Evolutionary conservation across 2,329 filamentous ascomycete species (phyloP).

Genomic region (Fusarium sp.): DNA sequence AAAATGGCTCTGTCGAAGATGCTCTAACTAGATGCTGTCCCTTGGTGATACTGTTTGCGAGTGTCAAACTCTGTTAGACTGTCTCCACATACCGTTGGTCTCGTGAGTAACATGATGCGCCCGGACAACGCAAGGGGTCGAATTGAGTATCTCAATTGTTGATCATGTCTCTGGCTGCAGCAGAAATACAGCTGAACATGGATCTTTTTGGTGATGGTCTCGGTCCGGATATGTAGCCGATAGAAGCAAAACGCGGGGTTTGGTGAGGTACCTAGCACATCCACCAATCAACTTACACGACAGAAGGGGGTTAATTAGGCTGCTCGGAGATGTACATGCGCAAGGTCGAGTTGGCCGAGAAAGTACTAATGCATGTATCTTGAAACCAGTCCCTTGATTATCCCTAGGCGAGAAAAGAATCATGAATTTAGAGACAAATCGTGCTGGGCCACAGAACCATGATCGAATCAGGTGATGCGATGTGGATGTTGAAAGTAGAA

Average conservation of each 20-base stretch:
- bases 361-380: neutral
- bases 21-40: neutral
- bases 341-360: neutral
- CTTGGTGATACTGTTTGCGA: neutral
- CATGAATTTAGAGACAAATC: neutral
- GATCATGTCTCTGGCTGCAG: constrained; percentile 25
- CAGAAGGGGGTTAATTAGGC: constrained; percentile 1
- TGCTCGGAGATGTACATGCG: constrained; percentile 1
- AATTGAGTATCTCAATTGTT: constrained; percentile 16
- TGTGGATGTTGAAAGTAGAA: neutral
- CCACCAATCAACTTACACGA: constrained; percentile 45
- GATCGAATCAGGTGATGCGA: neutral
- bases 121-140: neutral
- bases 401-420: neutral
- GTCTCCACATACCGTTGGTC: neutral
- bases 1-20: neutral
- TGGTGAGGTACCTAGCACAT: neutral
- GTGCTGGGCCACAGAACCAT: neutral
- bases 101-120: neutral
- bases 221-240: constrained; percentile 22
- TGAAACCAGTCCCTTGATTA: neutral
- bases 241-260: constrained; percentile 32
- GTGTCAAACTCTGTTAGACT: neutral
- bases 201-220: constrained; percentile 17
- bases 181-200: constrained; percentile 12